Evolutionary conservation across 495 filamentous ascomycete species (phyloP).

Genomic region (Neurospora hispaniola): DNA sequence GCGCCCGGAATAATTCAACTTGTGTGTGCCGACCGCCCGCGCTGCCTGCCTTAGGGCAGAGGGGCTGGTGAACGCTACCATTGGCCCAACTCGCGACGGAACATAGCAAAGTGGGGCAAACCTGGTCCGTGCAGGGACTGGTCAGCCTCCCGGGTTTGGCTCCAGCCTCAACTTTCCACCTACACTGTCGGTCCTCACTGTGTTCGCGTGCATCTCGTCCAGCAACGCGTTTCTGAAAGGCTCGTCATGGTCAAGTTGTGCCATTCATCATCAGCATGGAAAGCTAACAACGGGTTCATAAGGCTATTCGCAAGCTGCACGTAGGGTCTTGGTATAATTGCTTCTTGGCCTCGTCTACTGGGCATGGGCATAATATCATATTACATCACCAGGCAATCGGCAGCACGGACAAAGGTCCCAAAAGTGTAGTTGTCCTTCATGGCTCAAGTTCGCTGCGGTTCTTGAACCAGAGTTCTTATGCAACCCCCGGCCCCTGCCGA

Average conservation of each 20-base stretch:
- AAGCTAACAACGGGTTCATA: not conserved
- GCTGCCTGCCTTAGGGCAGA: constrained; percentile 23
- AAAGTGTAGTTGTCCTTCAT: not conserved
- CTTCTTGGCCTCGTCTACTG: not conserved
- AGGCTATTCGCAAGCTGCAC: not conserved
- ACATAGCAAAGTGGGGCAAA: constrained; percentile 8
- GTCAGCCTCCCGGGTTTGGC: not conserved
- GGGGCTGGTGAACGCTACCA: constrained; percentile 6
- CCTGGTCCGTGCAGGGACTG: constrained; percentile 8
- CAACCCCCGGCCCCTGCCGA: not conserved
- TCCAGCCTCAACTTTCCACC: not conserved
- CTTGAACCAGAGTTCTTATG: not conserved
- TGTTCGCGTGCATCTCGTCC: not conserved
- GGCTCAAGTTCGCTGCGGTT: not conserved
- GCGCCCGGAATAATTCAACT: constrained; percentile 29
- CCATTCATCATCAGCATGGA: not conserved
- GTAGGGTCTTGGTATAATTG: not conserved
- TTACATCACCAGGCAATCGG: not conserved
- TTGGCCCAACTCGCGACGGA: constrained; percentile 15
- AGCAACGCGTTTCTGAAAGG: not conserved
- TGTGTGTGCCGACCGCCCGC: constrained; percentile 22
- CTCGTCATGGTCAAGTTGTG: not conserved
- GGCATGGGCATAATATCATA: not conserved
- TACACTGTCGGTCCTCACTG: not conserved
- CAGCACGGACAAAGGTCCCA: not conserved